A percentile compares a stretch with the other conserved stretches of the same genome.
Conservation (phyloP, 2,329 filamentous ascomycete species). For the Rasamsonia emersonii region DNA sequence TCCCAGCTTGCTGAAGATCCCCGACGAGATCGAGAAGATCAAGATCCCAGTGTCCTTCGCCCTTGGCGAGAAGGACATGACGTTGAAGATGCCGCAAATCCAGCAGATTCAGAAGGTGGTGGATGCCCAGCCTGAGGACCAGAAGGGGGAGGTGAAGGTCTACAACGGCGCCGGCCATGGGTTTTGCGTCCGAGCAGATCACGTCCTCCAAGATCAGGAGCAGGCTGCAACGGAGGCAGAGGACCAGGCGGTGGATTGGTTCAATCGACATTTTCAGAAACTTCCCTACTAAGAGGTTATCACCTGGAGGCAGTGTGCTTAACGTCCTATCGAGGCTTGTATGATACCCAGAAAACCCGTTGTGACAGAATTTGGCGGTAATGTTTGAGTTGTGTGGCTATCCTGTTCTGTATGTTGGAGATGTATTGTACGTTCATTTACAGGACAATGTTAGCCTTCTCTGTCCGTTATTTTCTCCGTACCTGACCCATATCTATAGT, state of each 20-base stretch:
- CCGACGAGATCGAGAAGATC: conserved; percentile 35
- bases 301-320: too few species aligned
- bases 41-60: conserved; percentile 16
- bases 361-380: too few species aligned
- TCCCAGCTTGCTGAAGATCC: conserved; percentile 42
- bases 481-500: too few species aligned
- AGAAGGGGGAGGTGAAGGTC: conserved; percentile 16
- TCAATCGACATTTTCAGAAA: too few species aligned
- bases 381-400: too few species aligned
- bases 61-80: conserved; percentile 15
- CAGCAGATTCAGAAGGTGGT: conserved; percentile 15
- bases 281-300: too few species aligned
- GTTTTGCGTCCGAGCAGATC: conserved; percentile 20
- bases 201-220: conserved; percentile 12
- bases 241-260: conserved; percentile 17
- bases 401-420: too few species aligned
- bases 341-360: too few species aligned
- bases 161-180: conserved; percentile 20
- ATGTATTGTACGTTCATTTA: too few species aligned
- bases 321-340: too few species aligned
- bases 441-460: too few species aligned
- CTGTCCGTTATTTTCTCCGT: too few species aligned
- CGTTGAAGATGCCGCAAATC: conserved; percentile 12
- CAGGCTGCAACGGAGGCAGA: conserved; percentile 19
- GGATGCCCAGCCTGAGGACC: conserved; percentile 10